Conservation (phyloP, 306 rosid genomes). For the Trifolium pratense region DNA sequence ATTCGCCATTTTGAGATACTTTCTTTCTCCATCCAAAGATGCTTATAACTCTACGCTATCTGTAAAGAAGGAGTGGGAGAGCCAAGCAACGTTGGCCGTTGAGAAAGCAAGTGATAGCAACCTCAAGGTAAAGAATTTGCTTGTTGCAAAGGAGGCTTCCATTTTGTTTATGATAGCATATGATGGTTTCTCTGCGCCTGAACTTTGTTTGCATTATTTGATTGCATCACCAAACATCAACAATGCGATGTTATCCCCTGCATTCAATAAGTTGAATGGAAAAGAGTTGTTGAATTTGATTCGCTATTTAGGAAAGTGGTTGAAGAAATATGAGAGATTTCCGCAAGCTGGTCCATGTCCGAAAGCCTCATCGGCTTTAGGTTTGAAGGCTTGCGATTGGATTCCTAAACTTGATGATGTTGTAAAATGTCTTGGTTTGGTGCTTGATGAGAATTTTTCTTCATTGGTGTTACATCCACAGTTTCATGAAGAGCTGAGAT, state of each 20-base stretch:
- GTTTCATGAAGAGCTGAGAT: conserved; percentile 75
- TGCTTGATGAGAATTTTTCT: conserved; percentile 78
- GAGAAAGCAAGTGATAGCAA: conserved; percentile 55
- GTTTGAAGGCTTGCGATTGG: conserved; percentile 75
- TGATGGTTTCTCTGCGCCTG: conserved; percentile 71
- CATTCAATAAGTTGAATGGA: conserved; percentile 66
- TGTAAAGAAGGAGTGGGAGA: conserved; percentile 85
- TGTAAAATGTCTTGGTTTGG: conserved; percentile 57
- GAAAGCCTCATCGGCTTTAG: conserved; percentile 50
- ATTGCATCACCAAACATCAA: conserved; percentile 70
- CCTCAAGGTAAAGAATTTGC: conserved; percentile 43
- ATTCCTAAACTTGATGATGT: conserved; percentile 83
- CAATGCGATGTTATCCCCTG: conserved; percentile 56
- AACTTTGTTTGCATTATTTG: conserved; percentile 79
- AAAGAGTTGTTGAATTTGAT: conserved; percentile 69
- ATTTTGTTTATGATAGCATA: conserved; percentile 81
- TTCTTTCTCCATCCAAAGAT: conserved; percentile 62
- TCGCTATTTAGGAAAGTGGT: conserved; percentile 79
- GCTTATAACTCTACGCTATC: conserved; percentile 45
- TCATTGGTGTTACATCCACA: conserved; percentile 70
- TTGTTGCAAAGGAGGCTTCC: conserved; percentile 70
- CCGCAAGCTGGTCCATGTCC: conserved; percentile 74
- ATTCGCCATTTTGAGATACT: conserved; percentile 67
- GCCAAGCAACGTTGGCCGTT: conserved; percentile 65
- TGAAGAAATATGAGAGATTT: conserved; percentile 82